phyloP scores from a whole-genome alignment of 371 early-diverging fungal genomes.

The Fennellomyces sp. region DNA sequence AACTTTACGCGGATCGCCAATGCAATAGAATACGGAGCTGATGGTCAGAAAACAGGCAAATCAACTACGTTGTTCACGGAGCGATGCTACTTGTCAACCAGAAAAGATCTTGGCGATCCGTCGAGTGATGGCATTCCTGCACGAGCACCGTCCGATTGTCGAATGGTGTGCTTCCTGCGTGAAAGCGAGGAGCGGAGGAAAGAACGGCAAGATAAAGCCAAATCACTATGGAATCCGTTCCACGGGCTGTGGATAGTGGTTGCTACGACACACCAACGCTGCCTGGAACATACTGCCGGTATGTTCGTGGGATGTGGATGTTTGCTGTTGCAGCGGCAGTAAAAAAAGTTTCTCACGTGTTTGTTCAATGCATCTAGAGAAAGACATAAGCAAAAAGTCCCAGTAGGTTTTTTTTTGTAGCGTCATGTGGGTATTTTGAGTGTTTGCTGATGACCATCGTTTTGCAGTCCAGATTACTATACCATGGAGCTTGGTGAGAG shows the following conservation, averaged over 20 bases:
- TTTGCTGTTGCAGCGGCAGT: no score
- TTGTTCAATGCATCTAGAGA: constrained; percentile 9
- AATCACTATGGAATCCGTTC: constrained; percentile 22
- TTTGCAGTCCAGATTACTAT: constrained; percentile 21
- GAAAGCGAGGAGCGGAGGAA: constrained; percentile 13
- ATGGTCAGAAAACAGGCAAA: constrained; percentile 1
- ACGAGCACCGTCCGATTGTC: constrained; percentile 12
- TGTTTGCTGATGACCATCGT: not conserved
- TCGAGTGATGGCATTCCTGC: not conserved
- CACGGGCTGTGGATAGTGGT: constrained; percentile 23
- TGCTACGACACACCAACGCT: constrained; percentile 24
- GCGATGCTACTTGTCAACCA: constrained; percentile 10
- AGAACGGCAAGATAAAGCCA: constrained; percentile 9
- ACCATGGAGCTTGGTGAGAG: constrained; percentile 24
- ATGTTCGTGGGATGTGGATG: no score
- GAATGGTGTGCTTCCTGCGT: constrained; percentile 28
- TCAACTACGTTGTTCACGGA: constrained; percentile 5
- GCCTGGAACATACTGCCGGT: constrained; percentile 23
- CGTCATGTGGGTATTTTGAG: not conserved
- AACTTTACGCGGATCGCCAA: constrained; percentile 11
- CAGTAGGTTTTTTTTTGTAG: constrained; percentile 12
- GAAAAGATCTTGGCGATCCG: not conserved
- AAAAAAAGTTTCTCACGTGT: not conserved
- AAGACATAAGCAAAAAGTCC: constrained; percentile 15
- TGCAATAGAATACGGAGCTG: constrained; percentile 1